These are phyloP conservation scores for Quercus phellos DNA, from an alignment of 331 rosid species.

Conservation along the genomic window DNA sequence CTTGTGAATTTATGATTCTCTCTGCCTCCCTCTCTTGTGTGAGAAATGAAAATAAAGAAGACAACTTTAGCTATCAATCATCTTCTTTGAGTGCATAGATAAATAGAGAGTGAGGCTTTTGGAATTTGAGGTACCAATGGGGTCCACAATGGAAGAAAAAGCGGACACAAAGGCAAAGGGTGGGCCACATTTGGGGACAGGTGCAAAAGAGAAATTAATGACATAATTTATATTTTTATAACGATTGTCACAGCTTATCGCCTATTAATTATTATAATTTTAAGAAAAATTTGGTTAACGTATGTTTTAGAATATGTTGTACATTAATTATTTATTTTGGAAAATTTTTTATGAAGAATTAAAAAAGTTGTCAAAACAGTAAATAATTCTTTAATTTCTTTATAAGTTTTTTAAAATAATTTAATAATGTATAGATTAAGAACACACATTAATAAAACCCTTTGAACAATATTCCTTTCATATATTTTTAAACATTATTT, in stretches of 20 bases:
- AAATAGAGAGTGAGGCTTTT: conserved; percentile 17
- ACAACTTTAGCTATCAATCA: not conserved
- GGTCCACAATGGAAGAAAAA: conserved; percentile 49
- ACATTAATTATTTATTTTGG: no score
- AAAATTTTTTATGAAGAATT: no score
- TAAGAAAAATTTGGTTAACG: no score
- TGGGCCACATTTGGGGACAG: conserved; percentile 12
- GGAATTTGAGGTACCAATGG: conserved; percentile 32
- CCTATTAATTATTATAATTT: no score
- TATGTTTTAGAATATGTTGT: no score
- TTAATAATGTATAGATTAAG: fast-evolving
- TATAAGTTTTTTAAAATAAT: fast-evolving
- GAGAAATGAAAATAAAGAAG: not conserved
- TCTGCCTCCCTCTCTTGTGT: not conserved
- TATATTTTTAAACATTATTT: no score
- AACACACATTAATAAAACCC: no score
- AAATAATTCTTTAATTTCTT: fast-evolving
- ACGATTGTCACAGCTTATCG: no score
- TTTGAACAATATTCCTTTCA: no score
- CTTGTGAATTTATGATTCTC: not conserved
- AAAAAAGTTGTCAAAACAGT: no score
- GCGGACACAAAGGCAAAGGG: conserved; percentile 16
- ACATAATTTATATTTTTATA: not conserved
- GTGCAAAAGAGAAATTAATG: not conserved
- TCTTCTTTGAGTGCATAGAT: not conserved